Conservation (phyloP, 2,329 filamentous ascomycete genomes). For the Tolypocladium ophioglossoides region DNA sequence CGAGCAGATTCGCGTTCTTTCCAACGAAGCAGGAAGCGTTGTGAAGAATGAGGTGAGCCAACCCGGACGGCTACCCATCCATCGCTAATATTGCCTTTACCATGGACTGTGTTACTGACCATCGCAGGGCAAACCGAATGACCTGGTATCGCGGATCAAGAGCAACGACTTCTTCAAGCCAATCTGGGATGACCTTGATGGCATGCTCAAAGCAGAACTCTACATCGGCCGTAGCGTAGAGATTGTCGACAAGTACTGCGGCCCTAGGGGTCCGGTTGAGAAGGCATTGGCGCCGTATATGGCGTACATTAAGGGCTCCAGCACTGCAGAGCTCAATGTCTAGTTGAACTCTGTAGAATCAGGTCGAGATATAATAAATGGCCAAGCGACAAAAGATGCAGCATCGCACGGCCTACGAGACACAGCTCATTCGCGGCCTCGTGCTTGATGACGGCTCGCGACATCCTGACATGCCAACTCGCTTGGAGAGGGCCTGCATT, state of each 20-base stretch:
- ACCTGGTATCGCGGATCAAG: conserved; percentile 70
- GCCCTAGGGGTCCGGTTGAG: conserved; percentile 25
- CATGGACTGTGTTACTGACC: too few relatives aligned
- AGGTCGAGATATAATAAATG: too few relatives aligned
- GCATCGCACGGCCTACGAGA: too few relatives aligned
- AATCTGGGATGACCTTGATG: conserved; percentile 58
- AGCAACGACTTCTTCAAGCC: conserved; percentile 63
- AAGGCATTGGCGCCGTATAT: conserved; percentile 27
- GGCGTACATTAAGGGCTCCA: conserved; percentile 17
- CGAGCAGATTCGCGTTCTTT: conserved; percentile 77
- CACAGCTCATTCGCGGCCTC: too few relatives aligned
- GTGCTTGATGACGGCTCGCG: too few relatives aligned
- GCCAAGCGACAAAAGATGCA: too few relatives aligned
- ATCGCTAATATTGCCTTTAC: too few relatives aligned
- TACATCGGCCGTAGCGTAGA: conserved; percentile 36
- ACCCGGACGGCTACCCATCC: too few relatives aligned
- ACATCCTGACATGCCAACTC: too few relatives aligned
- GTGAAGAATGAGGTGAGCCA: conserved; percentile 26
- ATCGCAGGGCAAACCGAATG: conserved; percentile 57
- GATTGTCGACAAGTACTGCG: conserved; percentile 36
- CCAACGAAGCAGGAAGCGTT: conserved; percentile 60
- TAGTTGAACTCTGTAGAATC: too few relatives aligned
- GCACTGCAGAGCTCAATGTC: conserved; percentile 2
- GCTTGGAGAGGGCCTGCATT: too few relatives aligned
- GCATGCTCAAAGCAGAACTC: conserved; percentile 51